Base-by-base conservation (phyloP, 805 yeast genomes). In the Kurtzmaniella fragi region DNA sequence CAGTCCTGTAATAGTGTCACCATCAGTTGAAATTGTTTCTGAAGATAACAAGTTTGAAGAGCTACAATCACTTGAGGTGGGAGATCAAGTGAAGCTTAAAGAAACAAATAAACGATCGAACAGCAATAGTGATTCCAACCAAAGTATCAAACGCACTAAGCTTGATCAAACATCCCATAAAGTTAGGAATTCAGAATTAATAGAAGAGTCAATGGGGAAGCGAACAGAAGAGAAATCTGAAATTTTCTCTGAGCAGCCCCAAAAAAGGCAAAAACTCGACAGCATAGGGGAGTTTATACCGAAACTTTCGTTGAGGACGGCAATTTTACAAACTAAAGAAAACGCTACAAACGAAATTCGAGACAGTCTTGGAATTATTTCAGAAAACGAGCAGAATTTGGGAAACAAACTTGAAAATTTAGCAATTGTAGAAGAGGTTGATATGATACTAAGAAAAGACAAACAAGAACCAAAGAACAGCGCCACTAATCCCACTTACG, bases 351-450 rank as follows among this genome's bases (percentile, higher is more conserved):
- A 48, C n/a, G 34, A 41, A 3, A 43, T 56, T 12, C 50, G 53
- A n/a, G 42, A 48, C 29, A 57, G 56, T 32, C 47, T 61, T 6
- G 68, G 65, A 2, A 42, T 57, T 5, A 5, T 8, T 5, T 20
- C 25, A 20, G 48, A 46, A 3, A 45, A 45, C 9, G 35, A 38
- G 8, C 40, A 41, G 0, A 47, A 45, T n/a, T n/a, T 51, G 3
- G 45, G 46, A 12, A 37, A 41, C 11, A 37, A 44, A 16, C 39
- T 61, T 8, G 41, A 44, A n/a, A 50, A 56, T 31, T 40, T 64
- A 20, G 61, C 60, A 0, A 54, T 61, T 12, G 67, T 64, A 4
- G 68, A 64, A 40, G 46, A 50, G 6, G 56, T 56, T 6, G 56
- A 54, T 16, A 42, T 64, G 2, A 35, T 37, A 10, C 23, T 48